A percentile compares a stretch with the other conserved stretches of the same genome.
Conservation (phyloP, 2,329 filamentous ascomycete genomes). For the Fusarium circinatum region DNA sequence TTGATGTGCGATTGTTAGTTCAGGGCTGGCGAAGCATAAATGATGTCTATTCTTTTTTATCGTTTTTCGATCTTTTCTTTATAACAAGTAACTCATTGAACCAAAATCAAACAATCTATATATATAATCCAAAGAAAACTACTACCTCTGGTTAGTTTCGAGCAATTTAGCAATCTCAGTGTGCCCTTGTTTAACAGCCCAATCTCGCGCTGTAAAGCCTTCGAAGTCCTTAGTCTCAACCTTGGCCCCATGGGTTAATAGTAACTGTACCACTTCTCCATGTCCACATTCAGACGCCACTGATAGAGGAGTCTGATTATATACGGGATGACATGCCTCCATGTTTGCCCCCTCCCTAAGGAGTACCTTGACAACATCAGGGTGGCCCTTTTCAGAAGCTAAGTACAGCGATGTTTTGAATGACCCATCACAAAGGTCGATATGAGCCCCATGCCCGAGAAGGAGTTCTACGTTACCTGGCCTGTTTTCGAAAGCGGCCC, state of each 20-base stretch:
- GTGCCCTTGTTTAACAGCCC: not conserved
- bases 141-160: not conserved
- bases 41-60: not conserved
- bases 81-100: not conserved
- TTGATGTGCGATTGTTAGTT: no score
- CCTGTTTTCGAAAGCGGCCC: not conserved
- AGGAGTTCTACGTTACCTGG: not conserved
- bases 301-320: not conserved
- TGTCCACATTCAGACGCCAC: fast-evolving
- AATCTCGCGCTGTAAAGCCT: not conserved
- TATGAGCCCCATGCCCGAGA: not conserved
- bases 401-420: not conserved
- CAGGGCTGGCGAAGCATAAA: not conserved
- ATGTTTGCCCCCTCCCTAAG: not conserved
- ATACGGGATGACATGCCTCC: not conserved
- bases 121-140: not conserved
- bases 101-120: not conserved
- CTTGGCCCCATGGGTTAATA: not conserved
- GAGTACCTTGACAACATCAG: not conserved
- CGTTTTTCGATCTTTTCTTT: not conserved
- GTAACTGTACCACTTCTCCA: not conserved
- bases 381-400: not conserved
- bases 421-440: not conserved
- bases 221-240: not conserved
- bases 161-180: not conserved